Base-by-base conservation (phyloP, 305 asterid genomes). In the Ajuga reptans region DNA sequence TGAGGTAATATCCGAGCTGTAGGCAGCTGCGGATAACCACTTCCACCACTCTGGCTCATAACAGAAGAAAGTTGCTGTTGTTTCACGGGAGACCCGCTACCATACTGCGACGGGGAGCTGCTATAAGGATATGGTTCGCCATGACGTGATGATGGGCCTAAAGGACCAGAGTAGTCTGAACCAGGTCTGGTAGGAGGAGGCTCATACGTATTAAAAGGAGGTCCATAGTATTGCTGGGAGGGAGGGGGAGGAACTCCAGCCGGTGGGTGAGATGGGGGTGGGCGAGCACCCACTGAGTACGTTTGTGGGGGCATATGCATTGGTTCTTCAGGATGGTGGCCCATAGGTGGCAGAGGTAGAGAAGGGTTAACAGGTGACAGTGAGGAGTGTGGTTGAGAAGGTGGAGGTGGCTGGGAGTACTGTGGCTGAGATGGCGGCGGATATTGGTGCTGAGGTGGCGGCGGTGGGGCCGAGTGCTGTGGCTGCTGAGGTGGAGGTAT, bases 1-100 rank as follows among this genome's bases (percentile, higher is more conserved):
- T 91, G 96, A 72, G 97, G 97, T 69, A 93, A 74, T 79, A 89
- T 82, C 45, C 89, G 75, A 51, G 99, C 96, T 42, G 97, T 87
- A 66, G 96, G 97, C 46, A 93, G 89, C 81, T 93, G 97, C 0
- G 89, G 97, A 47, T 92, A 89, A 57, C 92, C 82, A 71, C 83
- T 76, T 72, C 86, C 87, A 69, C 83, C 86, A 76, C 86, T 60
- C 70, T 81, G 90, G 76, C 88, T 75, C 71, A 76, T 66, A 60
- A 69, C 63, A 39, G 85, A 69, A 75, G 87, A 46, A 74, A 49
- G 75, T 54, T 87, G 91, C 62, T 77, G 94, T 9, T 81, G 58
- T 66, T 88, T 90, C 84, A 74, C 69, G 10, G 90, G 89, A 59
- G 91, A 78, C 71, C 87, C 73, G 61, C 88, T 66, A 34, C 87